These are phyloP conservation scores for Botrytis elliptica DNA, from an alignment of 2,329 filamentous ascomycete species.

Conservation along the genomic window DNA sequence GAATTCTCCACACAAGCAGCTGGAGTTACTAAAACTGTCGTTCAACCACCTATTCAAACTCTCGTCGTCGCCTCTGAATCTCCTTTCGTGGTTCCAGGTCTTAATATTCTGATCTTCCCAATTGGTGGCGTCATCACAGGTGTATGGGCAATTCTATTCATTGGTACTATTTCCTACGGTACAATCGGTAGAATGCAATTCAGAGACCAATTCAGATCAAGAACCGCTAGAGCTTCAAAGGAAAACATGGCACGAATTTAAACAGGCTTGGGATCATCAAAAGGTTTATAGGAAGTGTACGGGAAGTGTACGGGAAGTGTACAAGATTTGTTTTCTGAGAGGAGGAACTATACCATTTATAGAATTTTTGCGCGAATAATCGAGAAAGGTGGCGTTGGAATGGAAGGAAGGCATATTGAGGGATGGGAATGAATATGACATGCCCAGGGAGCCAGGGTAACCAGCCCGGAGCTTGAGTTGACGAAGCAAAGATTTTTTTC, in stretches of 20 bases:
- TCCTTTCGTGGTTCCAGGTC: constrained; percentile 68
- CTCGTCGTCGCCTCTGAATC: constrained; percentile 38
- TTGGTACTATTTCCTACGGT: constrained; percentile 60
- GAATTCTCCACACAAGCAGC: constrained; percentile 56
- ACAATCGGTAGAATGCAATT: constrained; percentile 66
- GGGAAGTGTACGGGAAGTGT: background rate
- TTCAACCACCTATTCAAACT: constrained; percentile 38
- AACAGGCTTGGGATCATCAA: background rate
- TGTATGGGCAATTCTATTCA: constrained; percentile 58
- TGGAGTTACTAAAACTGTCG: constrained; percentile 31
- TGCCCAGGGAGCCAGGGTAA: background rate
- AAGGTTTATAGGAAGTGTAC: background rate
- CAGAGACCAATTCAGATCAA: constrained; percentile 59
- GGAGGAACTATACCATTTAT: constrained; percentile 9
- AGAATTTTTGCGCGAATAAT: constrained; percentile 5
- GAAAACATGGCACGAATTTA: constrained; percentile 35
- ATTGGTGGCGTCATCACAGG: constrained; percentile 66
- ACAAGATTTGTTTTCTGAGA: constrained; percentile 11
- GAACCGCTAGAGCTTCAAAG: constrained; percentile 47
- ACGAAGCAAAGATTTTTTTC: background rate
- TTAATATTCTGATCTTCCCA: constrained; percentile 67
- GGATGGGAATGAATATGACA: background rate
- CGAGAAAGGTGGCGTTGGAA: background rate
- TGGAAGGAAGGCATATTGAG: background rate
- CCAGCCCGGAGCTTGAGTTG: background rate